Base-by-base conservation (phyloP, 495 filamentous ascomycete species). In the Talaromyces thailandensis region DNA sequence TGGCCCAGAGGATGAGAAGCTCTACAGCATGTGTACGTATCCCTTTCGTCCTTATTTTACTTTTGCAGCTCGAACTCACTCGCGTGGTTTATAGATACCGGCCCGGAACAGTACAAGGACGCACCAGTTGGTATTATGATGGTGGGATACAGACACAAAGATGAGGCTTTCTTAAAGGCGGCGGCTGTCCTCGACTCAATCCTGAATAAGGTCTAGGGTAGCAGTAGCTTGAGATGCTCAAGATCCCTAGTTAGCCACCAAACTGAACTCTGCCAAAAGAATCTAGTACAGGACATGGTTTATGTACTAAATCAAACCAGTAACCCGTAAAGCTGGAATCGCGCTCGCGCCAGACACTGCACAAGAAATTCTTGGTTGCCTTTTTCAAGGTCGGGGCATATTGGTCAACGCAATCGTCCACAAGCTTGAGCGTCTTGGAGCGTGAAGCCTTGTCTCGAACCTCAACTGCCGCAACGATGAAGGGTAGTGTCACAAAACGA, bases 31-130 rank as follows among this genome's bases (percentile, higher is more conserved):
- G 28, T 56, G 53, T 56, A 29, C 18, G 48, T 9, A 7, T 23
- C 45, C 23, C 4, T 25, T 51, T 11, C 18, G 23, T 25, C 21
- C 48, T 0, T n/a, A n/a, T 24, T 51, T 51, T 3, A 51, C 18
- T 24, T 24, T 51, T 0, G 48, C 24, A 14, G n/a, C 48, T 51
- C 48, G 24, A 51, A 18, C 48, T 51, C 18, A 51, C 23, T n/a
- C n/a, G 11, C 18, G 11, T 24, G 18, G 5, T 24, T 23, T 25
- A 25, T 4, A 62, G 56, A 62, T 60, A 64, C 55, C 55, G 61
- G 58, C 65, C 51, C 59, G 14, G 21, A 59, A 61, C 56, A 63
- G 28, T 55, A 68, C 29, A 63, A 24, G 64, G 35, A 48, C 18
- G 50, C 23, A 53, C 50, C 50, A 3, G 23, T 53, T 53, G n/a